Evolutionary conservation across 164 flowering plant species (phyloP), one percentile per base, ranked within the genome.

Genomic region (Liquidambar formosana): DNA sequence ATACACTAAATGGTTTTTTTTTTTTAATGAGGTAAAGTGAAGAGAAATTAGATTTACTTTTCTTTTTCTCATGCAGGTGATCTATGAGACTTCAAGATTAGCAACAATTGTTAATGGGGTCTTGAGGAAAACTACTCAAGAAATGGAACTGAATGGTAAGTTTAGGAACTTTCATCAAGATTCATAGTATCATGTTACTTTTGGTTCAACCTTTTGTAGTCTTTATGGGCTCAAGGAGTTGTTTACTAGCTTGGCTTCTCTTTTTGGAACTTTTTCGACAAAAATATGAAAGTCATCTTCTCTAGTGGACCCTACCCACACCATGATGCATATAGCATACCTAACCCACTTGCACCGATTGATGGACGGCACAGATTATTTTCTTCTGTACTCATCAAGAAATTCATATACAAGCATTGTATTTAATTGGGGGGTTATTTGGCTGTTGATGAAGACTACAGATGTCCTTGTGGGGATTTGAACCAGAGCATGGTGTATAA

Each of bases 21-120:
- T 2, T 60, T 53, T 16, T 41, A 4, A 25, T 28, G 14, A 19
- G 16, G 12, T 19, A 56, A 9, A 9, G 10, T 26, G 9, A 23
- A n/a, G 46, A 23, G 28, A 44, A 56, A 18, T 62, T 25, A 27
- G 33, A 38, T 60, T 62, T 33, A 12, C 16, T 27, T 10, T 28
- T 10, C 11, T 68, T 51, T 48, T 5, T 21, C 11, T 54, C 0
- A 43, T 61, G 75, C 84, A 89, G 94, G 91, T 89, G 65, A 88
- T 89, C 1, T 80, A 78, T 69, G 92, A 89, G 77, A 88, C 95
- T 4, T 85, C 91, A 61, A 89, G 95, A 76, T 69, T 89, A 45
- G 92, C 95, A 14, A 83, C 91, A 11, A 79, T 88, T 59, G 92
- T 89, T 1, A 89, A 89, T 79, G 95, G 92, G 19, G 95, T 89